phyloP scores from a whole-genome alignment of 2,329 filamentous ascomycete genomes.

The Monilinia vaccinii-corymbosi region DNA sequence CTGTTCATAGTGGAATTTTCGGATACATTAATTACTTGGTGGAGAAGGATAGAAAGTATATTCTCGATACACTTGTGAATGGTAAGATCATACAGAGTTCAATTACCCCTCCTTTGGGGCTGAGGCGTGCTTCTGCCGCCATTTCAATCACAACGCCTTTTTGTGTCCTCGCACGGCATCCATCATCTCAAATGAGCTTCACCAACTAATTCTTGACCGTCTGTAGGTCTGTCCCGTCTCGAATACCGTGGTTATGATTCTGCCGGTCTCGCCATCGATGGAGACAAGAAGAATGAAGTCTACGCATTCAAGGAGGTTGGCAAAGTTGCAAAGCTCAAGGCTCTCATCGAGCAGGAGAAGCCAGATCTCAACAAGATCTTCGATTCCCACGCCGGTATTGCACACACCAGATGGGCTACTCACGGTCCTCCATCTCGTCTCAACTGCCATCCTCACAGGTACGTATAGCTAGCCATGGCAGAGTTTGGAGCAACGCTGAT shows the following conservation, averaged over 20 bases:
- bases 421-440: conserved; percentile 86
- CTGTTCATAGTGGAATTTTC: conserved; percentile 68
- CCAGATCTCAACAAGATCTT: conserved; percentile 87
- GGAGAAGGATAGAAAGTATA: conserved; percentile 96
- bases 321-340: conserved; percentile 94
- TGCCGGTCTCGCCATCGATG: conserved; percentile 88
- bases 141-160: neutral
- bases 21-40: conserved; percentile 99
- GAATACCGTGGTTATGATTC: conserved; percentile 99
- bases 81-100: conserved; percentile 35
- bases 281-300: conserved; percentile 98
- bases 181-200: neutral
- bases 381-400: conserved; percentile 96
- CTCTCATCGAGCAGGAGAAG: conserved; percentile 77
- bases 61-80: conserved; percentile 92
- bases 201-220: neutral
- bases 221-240: conserved; percentile 62
- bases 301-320: conserved; percentile 98
- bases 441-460: conserved; percentile 99
- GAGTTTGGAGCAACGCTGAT: conserved; percentile 13
- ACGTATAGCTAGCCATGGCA: conserved; percentile 30
- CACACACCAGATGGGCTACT: conserved; percentile 98
- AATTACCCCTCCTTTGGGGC: conserved; percentile 7
- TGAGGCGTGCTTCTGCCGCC: neutral
- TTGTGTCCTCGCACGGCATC: neutral